A percentile compares a stretch with the other conserved stretches of the same genome.
Conservation (phyloP, 208 protist species). For the Acanthamoeba sp. region DNA sequence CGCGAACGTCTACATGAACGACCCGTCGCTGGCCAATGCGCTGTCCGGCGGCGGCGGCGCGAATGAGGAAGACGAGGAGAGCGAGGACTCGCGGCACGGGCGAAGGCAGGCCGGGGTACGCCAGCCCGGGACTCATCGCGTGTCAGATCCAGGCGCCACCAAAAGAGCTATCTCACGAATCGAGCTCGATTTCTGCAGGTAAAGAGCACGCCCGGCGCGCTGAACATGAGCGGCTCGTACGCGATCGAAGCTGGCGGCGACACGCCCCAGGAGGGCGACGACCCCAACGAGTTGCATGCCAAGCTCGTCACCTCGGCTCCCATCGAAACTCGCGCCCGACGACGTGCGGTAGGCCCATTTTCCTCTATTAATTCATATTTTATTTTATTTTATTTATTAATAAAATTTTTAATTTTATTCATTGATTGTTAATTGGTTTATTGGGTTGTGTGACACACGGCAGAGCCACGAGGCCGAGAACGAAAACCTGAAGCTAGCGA, state of each 20-base stretch:
- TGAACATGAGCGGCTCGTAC: neutral
- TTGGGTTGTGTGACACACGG: neutral
- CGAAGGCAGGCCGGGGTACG: neutral
- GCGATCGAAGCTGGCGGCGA: neutral
- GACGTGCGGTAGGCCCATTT: neutral
- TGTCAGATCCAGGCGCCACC: neutral
- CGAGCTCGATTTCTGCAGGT: neutral
- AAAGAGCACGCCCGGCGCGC: neutral
- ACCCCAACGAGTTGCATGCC: neutral
- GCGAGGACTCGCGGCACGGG: neutral
- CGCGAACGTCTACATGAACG: neutral
- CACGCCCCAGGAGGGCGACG: neutral
- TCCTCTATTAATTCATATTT: neutral
- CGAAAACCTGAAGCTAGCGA: neutral
- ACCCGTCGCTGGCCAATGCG: neutral
- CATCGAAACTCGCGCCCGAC: neutral
- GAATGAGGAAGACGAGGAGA: neutral
- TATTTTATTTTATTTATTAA: neutral
- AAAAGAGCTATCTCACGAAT: neutral
- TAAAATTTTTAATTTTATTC: neutral
- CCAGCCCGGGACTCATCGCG: neutral
- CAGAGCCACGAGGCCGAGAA: neutral
- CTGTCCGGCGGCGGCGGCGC: neutral
- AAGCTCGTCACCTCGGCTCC: constrained; percentile 5
- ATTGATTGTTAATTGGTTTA: neutral